Percentiles rank a stretch among this genome's conserved stretches.
Evolutionary conservation across 2,329 filamentous ascomycete genomes (phyloP).

Genomic region (Albophoma yamanashiensis): DNA sequence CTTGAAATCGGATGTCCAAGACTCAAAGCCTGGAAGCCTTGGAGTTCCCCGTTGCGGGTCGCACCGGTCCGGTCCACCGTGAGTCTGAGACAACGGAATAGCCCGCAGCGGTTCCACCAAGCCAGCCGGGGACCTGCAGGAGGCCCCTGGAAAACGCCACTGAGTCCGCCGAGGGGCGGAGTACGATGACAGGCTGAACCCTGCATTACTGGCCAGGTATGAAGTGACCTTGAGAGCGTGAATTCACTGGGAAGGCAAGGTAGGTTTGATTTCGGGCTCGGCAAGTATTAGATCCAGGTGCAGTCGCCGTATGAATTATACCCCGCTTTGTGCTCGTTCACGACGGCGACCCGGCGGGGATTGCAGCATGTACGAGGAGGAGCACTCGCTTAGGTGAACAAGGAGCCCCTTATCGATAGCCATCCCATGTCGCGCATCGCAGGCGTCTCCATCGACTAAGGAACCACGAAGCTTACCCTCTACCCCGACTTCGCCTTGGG

Average conservation of each 20-base stretch:
- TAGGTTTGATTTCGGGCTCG: too few relatives aligned
- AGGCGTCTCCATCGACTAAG: neutral
- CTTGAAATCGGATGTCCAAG: neutral
- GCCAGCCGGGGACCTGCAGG: neutral
- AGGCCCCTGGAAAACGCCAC: neutral
- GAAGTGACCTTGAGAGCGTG: neutral
- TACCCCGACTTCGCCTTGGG: neutral
- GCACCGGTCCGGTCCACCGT: too few relatives aligned
- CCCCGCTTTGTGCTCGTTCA: too few relatives aligned
- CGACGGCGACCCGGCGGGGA: too few relatives aligned
- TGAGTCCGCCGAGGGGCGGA: neutral
- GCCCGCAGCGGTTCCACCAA: too few relatives aligned
- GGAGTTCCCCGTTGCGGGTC: too few relatives aligned
- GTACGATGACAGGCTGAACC: neutral
- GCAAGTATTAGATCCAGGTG: too few relatives aligned
- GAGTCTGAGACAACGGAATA: too few relatives aligned
- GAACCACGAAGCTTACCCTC: neutral
- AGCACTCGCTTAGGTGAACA: too few relatives aligned
- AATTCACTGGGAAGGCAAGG: neutral
- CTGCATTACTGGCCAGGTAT: neutral
- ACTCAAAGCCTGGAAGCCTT: neutral
- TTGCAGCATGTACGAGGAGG: too few relatives aligned
- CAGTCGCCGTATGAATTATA: neutral
- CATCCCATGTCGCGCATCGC: neutral
- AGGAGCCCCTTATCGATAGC: neutral